Evolutionary conservation across 176 grass and related monocot species (phyloP).

Genomic region (Juncus effusus): DNA sequence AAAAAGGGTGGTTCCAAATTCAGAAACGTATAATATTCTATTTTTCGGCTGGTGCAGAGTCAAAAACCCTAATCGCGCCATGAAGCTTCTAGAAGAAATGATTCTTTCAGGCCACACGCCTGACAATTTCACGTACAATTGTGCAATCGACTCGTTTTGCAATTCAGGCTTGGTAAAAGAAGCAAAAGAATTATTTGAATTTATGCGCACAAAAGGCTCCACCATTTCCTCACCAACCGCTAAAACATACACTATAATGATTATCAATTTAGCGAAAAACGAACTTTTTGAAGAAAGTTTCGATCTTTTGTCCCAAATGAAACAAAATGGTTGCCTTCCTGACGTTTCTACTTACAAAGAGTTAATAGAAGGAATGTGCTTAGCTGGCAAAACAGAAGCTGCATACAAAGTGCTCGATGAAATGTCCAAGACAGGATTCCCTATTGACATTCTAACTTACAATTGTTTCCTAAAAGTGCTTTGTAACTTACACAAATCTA

Average conservation of each 20-base stretch:
- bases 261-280: constrained; percentile 58
- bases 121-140: constrained; percentile 83
- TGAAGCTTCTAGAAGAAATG: constrained; percentile 95
- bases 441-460: constrained; percentile 88
- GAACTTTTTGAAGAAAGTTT: constrained; percentile 67
- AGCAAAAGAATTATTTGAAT: constrained; percentile 81
- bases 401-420: constrained; percentile 71
- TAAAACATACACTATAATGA: constrained; percentile 75
- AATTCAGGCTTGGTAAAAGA: constrained; percentile 60
- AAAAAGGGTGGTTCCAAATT: constrained; percentile 53
- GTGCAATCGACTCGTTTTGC: constrained; percentile 83
- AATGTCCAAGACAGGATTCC: constrained; percentile 81
- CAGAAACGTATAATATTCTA: constrained; percentile 59
- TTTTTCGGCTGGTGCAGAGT: constrained; percentile 88
- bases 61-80: constrained; percentile 62
- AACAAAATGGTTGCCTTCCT: constrained; percentile 64
- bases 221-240: constrained; percentile 78
- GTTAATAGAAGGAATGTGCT: constrained; percentile 89
- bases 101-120: constrained; percentile 54
- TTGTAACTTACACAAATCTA: constrained; percentile 62
- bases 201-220: constrained; percentile 73
- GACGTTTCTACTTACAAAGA: constrained; percentile 87
- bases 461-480: constrained; percentile 94
- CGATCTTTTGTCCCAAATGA: constrained; percentile 74
- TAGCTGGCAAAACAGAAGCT: constrained; percentile 57